Percentiles rank a stretch among this genome's conserved stretches.
Evolutionary conservation across 202 grass and related monocot genomes (phyloP).

Genomic region (Bolboschoenoplectus hybrid): DNA sequence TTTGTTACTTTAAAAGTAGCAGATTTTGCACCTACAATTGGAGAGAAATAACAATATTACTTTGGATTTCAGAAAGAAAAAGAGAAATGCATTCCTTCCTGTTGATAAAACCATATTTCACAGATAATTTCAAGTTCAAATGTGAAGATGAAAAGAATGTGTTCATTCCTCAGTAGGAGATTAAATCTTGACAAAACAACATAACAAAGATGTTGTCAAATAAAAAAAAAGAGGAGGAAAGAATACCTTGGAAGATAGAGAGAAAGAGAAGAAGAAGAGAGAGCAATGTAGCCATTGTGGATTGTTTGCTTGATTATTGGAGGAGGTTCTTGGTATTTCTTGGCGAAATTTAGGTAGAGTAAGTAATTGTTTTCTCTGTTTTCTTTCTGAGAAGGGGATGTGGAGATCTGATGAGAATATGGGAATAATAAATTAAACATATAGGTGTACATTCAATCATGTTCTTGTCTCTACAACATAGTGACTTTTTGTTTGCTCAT

Average conservation of each 20-base stretch:
- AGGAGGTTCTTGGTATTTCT: constrained; percentile 29
- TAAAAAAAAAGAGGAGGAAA: constrained; percentile 24
- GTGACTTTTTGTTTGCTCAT: background rate
- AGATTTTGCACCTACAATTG: constrained; percentile 38
- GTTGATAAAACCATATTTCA: constrained; percentile 4
- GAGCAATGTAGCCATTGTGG: constrained; percentile 31
- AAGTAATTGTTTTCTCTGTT: background rate
- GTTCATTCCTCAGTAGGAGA: background rate
- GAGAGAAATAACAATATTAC: constrained; percentile 18
- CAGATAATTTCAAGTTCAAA: background rate
- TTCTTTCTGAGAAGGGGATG: background rate
- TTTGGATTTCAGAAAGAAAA: background rate
- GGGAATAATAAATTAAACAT: background rate
- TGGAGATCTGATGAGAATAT: constrained; percentile 11
- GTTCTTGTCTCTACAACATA: background rate
- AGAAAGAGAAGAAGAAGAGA: constrained; percentile 13
- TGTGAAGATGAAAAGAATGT: background rate
- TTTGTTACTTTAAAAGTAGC: constrained; percentile 60
- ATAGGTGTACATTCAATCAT: background rate
- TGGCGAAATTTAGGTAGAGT: constrained; percentile 6
- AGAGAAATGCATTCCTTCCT: background rate
- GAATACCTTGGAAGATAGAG: constrained; percentile 40
- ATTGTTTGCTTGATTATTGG: constrained; percentile 18
- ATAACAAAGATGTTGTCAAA: constrained; percentile 27
- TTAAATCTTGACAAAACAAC: constrained; percentile 10